A percentile compares a stretch with the other conserved stretches of the same genome.
Evolutionary conservation across 495 filamentous ascomycete genomes (phyloP).

Genomic region (Letharia columbiana): DNA sequence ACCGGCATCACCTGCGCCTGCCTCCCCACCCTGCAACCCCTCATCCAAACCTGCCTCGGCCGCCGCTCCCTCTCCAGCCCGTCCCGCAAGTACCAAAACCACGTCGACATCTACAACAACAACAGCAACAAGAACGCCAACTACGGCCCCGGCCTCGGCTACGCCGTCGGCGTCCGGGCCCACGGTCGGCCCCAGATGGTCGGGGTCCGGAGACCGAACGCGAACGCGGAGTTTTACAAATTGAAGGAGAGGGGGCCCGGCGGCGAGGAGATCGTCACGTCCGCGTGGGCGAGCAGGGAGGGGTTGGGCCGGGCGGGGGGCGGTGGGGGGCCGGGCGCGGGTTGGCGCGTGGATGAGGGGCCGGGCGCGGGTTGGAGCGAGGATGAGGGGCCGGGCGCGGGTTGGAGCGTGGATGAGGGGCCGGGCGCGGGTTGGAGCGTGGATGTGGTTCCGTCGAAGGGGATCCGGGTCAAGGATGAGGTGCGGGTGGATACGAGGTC

Average conservation of each 20-base stretch:
- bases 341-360: background rate
- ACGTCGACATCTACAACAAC: background rate
- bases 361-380: background rate
- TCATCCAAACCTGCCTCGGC: background rate
- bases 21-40: background rate
- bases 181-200: background rate
- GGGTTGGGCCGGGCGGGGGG: background rate
- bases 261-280: background rate
- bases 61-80: background rate
- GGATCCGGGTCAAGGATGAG: background rate
- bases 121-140: background rate
- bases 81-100: background rate
- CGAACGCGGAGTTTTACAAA: background rate
- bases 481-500: background rate
- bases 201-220: background rate
- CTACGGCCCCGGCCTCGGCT: background rate
- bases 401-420: background rate
- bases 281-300: background rate
- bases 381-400: too few species aligned
- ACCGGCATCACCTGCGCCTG: constrained; percentile 1
- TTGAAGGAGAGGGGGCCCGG: background rate
- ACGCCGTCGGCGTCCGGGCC: background rate
- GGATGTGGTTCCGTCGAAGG: background rate
- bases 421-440: background rate
- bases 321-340: too few species aligned